Conservation (phyloP, 1,284 basidiomycete species). For the Rhodotorula sp. region DNA sequence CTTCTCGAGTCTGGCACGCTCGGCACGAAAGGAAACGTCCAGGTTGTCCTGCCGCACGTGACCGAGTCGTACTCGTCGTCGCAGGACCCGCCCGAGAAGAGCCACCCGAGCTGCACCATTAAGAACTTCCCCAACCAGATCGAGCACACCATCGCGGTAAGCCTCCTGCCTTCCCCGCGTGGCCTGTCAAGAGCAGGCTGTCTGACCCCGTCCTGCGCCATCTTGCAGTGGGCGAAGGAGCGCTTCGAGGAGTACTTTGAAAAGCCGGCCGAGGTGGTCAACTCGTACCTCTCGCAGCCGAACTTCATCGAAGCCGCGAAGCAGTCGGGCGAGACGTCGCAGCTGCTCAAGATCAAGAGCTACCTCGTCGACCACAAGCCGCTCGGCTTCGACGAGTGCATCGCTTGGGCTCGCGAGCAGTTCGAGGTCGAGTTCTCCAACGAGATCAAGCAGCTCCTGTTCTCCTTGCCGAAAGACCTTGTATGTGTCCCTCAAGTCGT, state of each 20-base stretch:
- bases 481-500: constrained; percentile 44
- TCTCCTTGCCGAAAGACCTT: constrained; percentile 91
- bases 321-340: constrained; percentile 73
- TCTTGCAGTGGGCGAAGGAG: constrained; percentile 81
- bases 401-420: constrained; percentile 92
- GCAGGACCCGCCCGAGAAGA: constrained; percentile 98
- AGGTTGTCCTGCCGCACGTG: constrained; percentile 91
- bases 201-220: constrained; percentile 5
- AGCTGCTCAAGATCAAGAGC: constrained; percentile 83
- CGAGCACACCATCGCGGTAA: constrained; percentile 94
- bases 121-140: constrained; percentile 99
- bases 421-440: constrained; percentile 96
- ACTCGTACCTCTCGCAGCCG: constrained; percentile 93
- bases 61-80: constrained; percentile 98
- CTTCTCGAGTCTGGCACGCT: constrained; percentile 96
- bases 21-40: constrained; percentile 97
- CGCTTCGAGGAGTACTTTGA: constrained; percentile 92
- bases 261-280: constrained; percentile 90
- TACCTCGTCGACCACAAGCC: constrained; percentile 92
- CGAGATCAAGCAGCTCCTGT: constrained; percentile 87
- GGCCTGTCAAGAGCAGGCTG: background rate
- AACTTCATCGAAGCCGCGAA: constrained; percentile 90
- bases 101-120: constrained; percentile 95
- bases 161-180: constrained; percentile 21
- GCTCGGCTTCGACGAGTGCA: constrained; percentile 93